phyloP scores from a whole-genome alignment of 2,329 filamentous ascomycete species.

The Reticulascus tulasneorum region DNA sequence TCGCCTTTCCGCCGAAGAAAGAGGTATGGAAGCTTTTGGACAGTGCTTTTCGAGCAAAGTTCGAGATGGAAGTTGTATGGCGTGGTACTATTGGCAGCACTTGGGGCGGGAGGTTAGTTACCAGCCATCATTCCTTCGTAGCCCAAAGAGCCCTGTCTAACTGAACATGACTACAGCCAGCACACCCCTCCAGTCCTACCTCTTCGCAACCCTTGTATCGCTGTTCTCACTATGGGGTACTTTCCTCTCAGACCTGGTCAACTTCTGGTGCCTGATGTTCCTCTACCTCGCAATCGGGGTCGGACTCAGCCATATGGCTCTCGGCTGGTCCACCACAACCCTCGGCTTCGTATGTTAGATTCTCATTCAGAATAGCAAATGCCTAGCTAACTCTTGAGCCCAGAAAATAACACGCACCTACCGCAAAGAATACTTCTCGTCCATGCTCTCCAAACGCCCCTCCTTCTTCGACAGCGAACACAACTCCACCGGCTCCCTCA shows the following conservation, averaged over 20 bases:
- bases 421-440: conserved; percentile 26
- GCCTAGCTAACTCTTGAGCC: background rate
- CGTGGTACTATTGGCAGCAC: conserved; percentile 7
- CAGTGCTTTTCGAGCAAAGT: conserved; percentile 10
- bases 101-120: conserved; percentile 10
- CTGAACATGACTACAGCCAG: conserved; percentile 1
- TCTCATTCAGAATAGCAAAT: background rate
- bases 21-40: conserved; percentile 11
- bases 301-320: conserved; percentile 18
- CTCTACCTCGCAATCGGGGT: conserved; percentile 16
- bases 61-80: conserved; percentile 12
- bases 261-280: conserved; percentile 29
- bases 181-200: conserved; percentile 12
- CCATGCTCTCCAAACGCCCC: conserved; percentile 22
- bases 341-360: conserved; percentile 24
- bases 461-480: conserved; percentile 25
- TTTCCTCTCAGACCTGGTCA: conserved; percentile 22
- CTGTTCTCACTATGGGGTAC: conserved; percentile 12
- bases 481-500: conserved; percentile 20
- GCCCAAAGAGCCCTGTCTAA: background rate
- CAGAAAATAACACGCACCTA: conserved; percentile 12
- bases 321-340: conserved; percentile 24
- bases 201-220: conserved; percentile 11
- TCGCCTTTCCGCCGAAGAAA: conserved; percentile 2
- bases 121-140: background rate